phyloP scores from a whole-genome alignment of 495 filamentous ascomycete genomes.

The Tuber indicum region DNA sequence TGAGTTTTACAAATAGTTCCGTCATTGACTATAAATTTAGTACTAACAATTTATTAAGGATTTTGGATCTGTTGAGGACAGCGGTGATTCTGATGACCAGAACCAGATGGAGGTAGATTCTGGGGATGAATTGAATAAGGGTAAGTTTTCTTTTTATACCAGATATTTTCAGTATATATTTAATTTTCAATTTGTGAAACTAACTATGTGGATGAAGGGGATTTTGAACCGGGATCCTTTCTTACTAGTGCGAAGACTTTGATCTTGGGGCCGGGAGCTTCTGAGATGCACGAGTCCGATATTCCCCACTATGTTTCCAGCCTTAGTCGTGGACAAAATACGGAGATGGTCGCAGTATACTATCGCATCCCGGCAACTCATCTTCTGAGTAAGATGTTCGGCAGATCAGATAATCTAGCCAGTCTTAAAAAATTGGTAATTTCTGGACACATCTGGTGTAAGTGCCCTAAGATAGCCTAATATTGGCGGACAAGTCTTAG shows the following conservation, averaged over 20 bases:
- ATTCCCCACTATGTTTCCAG: too few species aligned
- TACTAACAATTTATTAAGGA: neutral
- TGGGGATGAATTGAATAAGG: neutral
- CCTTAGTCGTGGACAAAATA: neutral
- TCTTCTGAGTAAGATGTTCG: slow-evolving; percentile 11
- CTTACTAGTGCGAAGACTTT: slow-evolving; percentile 4
- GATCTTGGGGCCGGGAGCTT: slow-evolving; percentile 12
- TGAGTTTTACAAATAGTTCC: neutral
- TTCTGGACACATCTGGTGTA: slow-evolving; percentile 22
- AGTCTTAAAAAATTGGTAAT: slow-evolving; percentile 18
- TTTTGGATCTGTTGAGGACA: neutral
- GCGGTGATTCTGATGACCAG: too few species aligned
- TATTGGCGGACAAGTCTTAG: neutral
- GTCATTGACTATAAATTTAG: neutral
- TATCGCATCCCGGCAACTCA: neutral
- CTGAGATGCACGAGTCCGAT: neutral
- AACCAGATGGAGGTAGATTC: too few species aligned
- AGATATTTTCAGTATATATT: too few species aligned
- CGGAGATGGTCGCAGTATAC: neutral
- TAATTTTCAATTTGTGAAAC: neutral
- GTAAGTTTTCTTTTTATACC: slow-evolving; percentile 2
- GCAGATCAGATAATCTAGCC: neutral
- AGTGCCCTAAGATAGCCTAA: neutral
- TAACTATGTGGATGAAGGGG: slow-evolving; percentile 2
- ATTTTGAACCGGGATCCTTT: neutral